Base-by-base conservation (phyloP, 257 asterid species). In the Solanum boliviense region DNA sequence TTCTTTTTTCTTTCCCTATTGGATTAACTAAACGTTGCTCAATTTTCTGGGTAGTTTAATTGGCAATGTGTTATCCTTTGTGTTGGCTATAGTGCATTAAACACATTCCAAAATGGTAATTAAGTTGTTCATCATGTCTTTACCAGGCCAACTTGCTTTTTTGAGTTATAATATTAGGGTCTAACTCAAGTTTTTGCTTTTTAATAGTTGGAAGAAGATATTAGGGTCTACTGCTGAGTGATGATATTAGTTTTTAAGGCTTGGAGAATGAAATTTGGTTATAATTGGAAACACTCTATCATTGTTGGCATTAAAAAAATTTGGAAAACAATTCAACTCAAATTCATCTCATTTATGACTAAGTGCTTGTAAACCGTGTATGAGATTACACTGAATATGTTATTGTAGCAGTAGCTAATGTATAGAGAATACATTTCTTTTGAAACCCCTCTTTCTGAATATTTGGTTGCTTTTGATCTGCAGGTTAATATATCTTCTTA, bases 401-500 rank as follows among this genome's bases (percentile, higher is more conserved):
- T 84, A 3, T 41, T 38, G 16, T 38, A 76, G 27, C 23, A 38
- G 4, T 76, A n/a, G 84, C 58, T 76, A 38, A 38, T 76, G 18
- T 39, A 5, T 1, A 38, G 60, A 78, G 84, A 79, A 41, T 12
- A 70, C 88, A 41, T 68, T 68, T 29, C 32, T 15, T 18, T 85
- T 11, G 56, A 27, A 65, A 9, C 38, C 73, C 79, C 38, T 70
- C 38, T 85, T 44, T 85, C 68, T 58, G 73, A 52, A 39, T 70
- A 38, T 41, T 48, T 73, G 10, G 68, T 71, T 71, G 83, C 39
- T 29, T 71, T 44, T 71, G 52, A 86, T 87, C 86, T 87, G 92
- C 97, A 95, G 98, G 94, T 91, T 72, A 48, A 86, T 52, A 48
- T 82, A 82, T 82, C 87, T 83, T 41, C 68, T 88, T 67, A 41